phyloP scores from a whole-genome alignment of 106 monocot genomes.

The Platanthera guangdongensis region DNA sequence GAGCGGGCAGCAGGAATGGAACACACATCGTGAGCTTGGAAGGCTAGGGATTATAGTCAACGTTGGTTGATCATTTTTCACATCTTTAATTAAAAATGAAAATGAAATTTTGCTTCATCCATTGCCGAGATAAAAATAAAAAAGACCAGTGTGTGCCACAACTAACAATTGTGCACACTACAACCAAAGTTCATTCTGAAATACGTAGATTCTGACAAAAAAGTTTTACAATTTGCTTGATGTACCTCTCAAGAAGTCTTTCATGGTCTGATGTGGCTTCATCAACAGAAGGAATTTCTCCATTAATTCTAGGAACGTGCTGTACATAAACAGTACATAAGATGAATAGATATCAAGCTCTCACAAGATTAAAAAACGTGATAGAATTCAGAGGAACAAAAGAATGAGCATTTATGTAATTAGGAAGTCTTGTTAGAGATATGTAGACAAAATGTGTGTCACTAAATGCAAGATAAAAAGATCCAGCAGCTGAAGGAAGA shows the following conservation, averaged over 20 bases:
- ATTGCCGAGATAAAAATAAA: too few species aligned
- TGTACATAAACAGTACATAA: constrained; percentile 22
- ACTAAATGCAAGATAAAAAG: background rate
- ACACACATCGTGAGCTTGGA: too few species aligned
- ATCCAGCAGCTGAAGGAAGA: background rate
- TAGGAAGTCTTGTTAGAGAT: background rate
- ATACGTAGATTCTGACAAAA: background rate
- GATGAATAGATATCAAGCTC: background rate
- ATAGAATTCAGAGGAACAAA: background rate
- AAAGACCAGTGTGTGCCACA: too few species aligned
- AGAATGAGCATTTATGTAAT: background rate
- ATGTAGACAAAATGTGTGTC: background rate
- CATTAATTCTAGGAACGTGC: constrained; percentile 90
- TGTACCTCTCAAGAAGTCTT: constrained; percentile 68
- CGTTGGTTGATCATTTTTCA: too few species aligned
- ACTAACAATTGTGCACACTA: background rate
- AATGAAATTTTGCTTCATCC: too few species aligned
- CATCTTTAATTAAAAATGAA: too few species aligned
- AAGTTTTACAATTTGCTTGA: background rate
- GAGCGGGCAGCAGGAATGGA: too few species aligned
- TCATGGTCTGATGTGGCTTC: constrained; percentile 89
- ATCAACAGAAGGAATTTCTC: constrained; percentile 86
- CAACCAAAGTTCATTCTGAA: background rate
- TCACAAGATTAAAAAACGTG: background rate
- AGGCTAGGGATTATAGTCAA: too few species aligned